Evolutionary conservation across 1,139 yeast genomes (phyloP), one percentile per base, ranked within the genome.

Genomic region (Arxiozyma bovina): DNA sequence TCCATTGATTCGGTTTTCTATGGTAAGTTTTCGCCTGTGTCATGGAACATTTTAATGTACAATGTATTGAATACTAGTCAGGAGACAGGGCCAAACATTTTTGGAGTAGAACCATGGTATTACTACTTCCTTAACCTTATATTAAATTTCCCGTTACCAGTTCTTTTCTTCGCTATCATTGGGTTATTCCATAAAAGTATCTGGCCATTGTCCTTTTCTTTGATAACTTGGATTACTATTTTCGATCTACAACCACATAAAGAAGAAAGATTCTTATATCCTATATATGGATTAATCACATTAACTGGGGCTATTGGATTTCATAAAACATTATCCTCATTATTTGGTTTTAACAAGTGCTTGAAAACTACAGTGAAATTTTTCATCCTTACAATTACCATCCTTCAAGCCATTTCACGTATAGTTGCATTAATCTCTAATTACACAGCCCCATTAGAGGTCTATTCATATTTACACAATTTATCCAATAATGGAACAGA

Each of bases 261-360:
- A 67, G 98, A 91, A 68, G 98, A 91, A 68, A 75, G 98, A 57
- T 93, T 91, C 67, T 70, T 91, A 62, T 93, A 89, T 63, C 96
- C 96, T 11, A 76, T 87, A 0, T 91, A 91, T 67, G 85, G 91
- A 5, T 74, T 86, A 49, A 75, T 91, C 38, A 70, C 80, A 8
- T 64, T 86, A 27, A 77, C 82, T 55, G 91, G 89, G 4, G 81
- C 94, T 0, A 65, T 87, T 1, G 70, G 82, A 0, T 62, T 75
- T 11, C 60, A 71, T n/a, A 68, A 69, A 51, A 20, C n/a, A 3
- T 11, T 68, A n/a, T 60, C 73, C 27, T 56, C 60, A 27, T 15
- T 59, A 1, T 42, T 59, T 20, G 56, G 53, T 34, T 48, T 51
- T 4, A 42, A 53, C 18, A 58, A 50, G 21, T 6, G 44, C 15